Evolutionary conservation across 768 basidiomycete species (phyloP).

Genomic region (Mycena indigotica): DNA sequence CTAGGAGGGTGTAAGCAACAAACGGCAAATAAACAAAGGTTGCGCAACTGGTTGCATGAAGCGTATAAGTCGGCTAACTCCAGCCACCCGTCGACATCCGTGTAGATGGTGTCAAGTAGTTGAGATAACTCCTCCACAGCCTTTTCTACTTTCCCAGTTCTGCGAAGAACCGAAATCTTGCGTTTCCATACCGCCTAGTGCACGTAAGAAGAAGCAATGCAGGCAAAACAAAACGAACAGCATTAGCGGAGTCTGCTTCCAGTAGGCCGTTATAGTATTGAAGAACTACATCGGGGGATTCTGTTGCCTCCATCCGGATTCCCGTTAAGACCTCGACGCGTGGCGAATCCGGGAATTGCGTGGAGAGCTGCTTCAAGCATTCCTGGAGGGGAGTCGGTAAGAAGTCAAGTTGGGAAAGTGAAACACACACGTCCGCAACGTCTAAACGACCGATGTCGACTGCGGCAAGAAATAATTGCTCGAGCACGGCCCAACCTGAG

Average conservation of each 20-base stretch:
- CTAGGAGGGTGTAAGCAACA: constrained; percentile 40
- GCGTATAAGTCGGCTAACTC: constrained; percentile 83
- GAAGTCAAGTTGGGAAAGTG: background rate
- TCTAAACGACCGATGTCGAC: constrained; percentile 74
- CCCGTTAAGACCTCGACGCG: constrained; percentile 79
- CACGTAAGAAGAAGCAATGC: constrained; percentile 1
- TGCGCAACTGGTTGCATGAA: constrained; percentile 68
- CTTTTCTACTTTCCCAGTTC: constrained; percentile 60
- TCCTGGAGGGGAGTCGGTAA: constrained; percentile 40
- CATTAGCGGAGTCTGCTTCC: constrained; percentile 65
- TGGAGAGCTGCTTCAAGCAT: constrained; percentile 60
- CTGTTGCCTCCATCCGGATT: constrained; percentile 73
- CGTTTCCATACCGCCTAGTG: constrained; percentile 75
- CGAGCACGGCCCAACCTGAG: constrained; percentile 77
- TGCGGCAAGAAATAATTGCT: constrained; percentile 78
- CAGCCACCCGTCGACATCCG: constrained; percentile 85
- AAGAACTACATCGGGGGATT: constrained; percentile 57
- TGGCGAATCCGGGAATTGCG: constrained; percentile 77
- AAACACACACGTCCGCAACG: constrained; percentile 69
- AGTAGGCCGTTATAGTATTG: constrained; percentile 68
- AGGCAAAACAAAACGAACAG: constrained; percentile 47
- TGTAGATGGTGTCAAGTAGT: constrained; percentile 85
- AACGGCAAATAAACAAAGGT: background rate
- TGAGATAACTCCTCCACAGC: constrained; percentile 72
- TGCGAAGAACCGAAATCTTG: constrained; percentile 71